Conservation (phyloP, 108 stramenopile genomes). For the Cyclotella choctawhatcheeana region DNA sequence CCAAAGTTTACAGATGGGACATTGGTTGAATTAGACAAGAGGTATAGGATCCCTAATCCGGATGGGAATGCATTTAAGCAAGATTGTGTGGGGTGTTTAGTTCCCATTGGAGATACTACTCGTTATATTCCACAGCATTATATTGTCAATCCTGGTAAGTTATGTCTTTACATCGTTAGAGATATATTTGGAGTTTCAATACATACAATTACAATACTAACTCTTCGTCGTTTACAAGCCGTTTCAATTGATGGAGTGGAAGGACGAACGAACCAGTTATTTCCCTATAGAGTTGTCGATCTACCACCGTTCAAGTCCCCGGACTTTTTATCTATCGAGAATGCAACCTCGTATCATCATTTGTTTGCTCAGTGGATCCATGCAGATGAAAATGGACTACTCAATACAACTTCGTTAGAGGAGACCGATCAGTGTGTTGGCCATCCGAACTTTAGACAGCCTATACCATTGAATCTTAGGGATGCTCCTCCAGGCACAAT, state of each 20-base stretch:
- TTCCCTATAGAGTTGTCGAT: slow-evolving; percentile 24
- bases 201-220: no score
- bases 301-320: slow-evolving; percentile 7
- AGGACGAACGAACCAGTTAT: slow-evolving; percentile 1
- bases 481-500: slow-evolving; percentile 21
- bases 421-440: slow-evolving; percentile 20
- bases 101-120: slow-evolving; percentile 1
- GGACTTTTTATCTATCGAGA: slow-evolving; percentile 16
- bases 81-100: slow-evolving; percentile 33
- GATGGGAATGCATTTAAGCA: slow-evolving; percentile 8
- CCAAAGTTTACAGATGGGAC: slow-evolving; percentile 25
- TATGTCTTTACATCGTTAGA: no score
- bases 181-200: no score
- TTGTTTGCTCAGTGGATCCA: slow-evolving; percentile 22
- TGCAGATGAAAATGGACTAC: slow-evolving; percentile 15
- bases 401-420: slow-evolving; percentile 30
- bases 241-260: slow-evolving; percentile 30
- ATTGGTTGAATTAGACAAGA: background rate
- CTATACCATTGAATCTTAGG: background rate
- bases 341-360: slow-evolving; percentile 5
- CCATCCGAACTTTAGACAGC: slow-evolving; percentile 23
- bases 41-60: slow-evolving; percentile 15
- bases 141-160: slow-evolving; percentile 28
- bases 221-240: no score
- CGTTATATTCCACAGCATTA: background rate